Evolutionary conservation across 177 flowering plant species (phyloP).

Genomic region (Vitis hybrid): DNA sequence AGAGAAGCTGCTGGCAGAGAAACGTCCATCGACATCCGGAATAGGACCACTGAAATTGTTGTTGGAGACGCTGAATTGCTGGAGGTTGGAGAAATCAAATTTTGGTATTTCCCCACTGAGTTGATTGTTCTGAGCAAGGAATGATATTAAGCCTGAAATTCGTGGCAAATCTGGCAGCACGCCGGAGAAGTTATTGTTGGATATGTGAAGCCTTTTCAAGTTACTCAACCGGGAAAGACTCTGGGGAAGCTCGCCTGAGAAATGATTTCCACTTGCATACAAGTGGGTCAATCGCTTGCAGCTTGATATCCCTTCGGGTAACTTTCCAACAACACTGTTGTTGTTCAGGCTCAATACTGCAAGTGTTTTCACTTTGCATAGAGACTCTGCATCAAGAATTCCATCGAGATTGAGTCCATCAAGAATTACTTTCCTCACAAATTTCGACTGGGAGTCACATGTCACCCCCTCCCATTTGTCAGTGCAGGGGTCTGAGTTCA

Average conservation of each 20-base stretch:
- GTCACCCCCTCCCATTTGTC: constrained; percentile 38
- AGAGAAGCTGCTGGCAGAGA: constrained; percentile 23
- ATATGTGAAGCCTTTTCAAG: constrained; percentile 35
- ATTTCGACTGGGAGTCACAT: constrained; percentile 11
- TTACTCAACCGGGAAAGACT: constrained; percentile 30
- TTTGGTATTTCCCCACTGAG: constrained; percentile 35
- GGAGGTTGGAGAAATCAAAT: constrained; percentile 35
- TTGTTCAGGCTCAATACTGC: constrained; percentile 27
- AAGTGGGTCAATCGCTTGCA: constrained; percentile 36
- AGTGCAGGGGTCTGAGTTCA: constrained; percentile 40
- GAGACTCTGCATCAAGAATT: constrained; percentile 24
- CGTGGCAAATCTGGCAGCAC: constrained; percentile 31
- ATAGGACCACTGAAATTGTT: constrained; percentile 45
- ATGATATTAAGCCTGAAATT: constrained; percentile 36
- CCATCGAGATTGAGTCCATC: constrained; percentile 30
- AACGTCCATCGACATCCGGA: constrained; percentile 30
- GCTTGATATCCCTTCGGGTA: constrained; percentile 29
- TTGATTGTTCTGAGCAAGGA: constrained; percentile 35
- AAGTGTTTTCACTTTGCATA: constrained; percentile 29
- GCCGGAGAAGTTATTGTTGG: constrained; percentile 38
- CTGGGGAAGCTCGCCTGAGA: constrained; percentile 35
- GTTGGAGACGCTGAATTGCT: constrained; percentile 42
- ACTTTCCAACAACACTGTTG: constrained; percentile 29
- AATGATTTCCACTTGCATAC: constrained; percentile 29
- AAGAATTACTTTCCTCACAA: constrained; percentile 33